These are phyloP conservation scores for Kwoniella pini DNA, from an alignment of 768 basidiomycete genomes.

Conservation along the genomic window DNA sequence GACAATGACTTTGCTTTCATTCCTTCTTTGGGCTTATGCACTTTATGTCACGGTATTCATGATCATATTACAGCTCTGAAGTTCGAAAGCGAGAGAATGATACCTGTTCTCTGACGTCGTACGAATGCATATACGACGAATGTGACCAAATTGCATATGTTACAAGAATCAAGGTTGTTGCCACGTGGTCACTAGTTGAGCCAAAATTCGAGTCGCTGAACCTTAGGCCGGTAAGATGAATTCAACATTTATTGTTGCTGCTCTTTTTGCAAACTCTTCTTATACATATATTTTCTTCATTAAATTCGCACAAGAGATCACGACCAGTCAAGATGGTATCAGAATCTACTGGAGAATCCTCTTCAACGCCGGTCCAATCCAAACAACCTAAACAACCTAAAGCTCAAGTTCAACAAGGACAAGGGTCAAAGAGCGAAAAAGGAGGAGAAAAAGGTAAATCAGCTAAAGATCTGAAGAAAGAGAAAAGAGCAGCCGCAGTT, in stretches of 20 bases:
- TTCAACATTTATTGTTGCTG: too few species aligned
- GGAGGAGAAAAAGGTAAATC: slow-evolving; percentile 22
- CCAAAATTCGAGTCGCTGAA: slow-evolving; percentile 10
- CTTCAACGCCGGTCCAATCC: neutral
- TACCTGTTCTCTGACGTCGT: too few species aligned
- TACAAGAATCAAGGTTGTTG: too few species aligned
- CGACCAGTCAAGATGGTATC: neutral
- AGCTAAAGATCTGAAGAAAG: slow-evolving; percentile 52
- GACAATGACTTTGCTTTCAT: too few species aligned
- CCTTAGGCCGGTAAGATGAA: neutral
- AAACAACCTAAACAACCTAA: slow-evolving; percentile 10
- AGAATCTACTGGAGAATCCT: neutral
- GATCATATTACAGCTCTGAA: too few species aligned
- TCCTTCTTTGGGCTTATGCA: too few species aligned
- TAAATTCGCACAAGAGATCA: too few species aligned
- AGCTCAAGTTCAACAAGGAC: too few species aligned
- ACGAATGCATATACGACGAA: neutral
- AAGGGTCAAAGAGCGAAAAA: slow-evolving; percentile 1
- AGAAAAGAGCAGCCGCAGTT: slow-evolving; percentile 52
- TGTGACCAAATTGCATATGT: neutral
- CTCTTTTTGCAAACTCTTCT: too few species aligned
- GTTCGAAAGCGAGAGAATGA: too few species aligned
- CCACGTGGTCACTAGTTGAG: neutral
- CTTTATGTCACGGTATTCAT: too few species aligned
- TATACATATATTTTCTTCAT: too few species aligned